Percentiles rank a stretch among this genome's conserved stretches.
These are phyloP conservation scores for Piedraia hortae DNA, from an alignment of 2,329 filamentous ascomycete species.

Conservation along the genomic window DNA sequence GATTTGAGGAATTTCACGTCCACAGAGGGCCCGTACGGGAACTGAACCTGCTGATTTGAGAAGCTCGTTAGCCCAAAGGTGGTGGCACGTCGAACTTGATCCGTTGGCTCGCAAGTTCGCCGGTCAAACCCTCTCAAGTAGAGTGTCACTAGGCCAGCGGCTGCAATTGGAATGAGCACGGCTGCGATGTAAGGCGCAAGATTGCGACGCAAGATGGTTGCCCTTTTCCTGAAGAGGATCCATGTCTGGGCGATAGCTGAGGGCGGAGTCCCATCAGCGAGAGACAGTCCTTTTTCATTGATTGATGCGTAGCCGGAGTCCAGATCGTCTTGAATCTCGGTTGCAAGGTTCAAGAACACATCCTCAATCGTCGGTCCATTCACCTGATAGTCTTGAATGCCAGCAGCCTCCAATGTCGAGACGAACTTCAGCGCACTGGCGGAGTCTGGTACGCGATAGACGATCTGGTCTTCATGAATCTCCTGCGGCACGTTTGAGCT, in stretches of 20 bases:
- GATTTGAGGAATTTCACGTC: conserved; percentile 5
- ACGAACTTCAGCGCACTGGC: conserved; percentile 44
- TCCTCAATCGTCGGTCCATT: conserved; percentile 79
- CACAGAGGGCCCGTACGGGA: conserved; percentile 15
- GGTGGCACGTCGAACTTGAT: conserved; percentile 5
- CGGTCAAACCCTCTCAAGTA: conserved; percentile 34
- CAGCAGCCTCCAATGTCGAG: conserved; percentile 33
- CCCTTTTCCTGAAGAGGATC: conserved; percentile 52
- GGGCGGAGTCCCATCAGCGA: conserved; percentile 43
- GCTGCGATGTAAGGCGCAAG: conserved; percentile 50
- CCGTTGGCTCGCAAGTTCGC: conserved; percentile 20
- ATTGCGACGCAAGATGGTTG: conserved; percentile 51
- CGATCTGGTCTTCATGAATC: conserved; percentile 39
- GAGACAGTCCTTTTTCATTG: conserved; percentile 10
- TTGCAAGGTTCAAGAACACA: conserved; percentile 64
- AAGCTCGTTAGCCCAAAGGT: conserved; percentile 1
- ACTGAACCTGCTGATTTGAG: too few relatives aligned
- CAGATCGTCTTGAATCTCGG: conserved; percentile 38
- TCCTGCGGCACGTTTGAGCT: conserved; percentile 12
- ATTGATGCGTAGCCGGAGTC: conserved; percentile 5
- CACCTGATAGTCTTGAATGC: conserved; percentile 54
- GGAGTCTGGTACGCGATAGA: conserved; percentile 45
- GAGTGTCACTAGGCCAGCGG: conserved; percentile 50
- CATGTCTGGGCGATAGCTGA: conserved; percentile 40
- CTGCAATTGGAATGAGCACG: conserved; percentile 49